Conservation (phyloP, 345 rosid species). For the Dimocarpus longan region DNA sequence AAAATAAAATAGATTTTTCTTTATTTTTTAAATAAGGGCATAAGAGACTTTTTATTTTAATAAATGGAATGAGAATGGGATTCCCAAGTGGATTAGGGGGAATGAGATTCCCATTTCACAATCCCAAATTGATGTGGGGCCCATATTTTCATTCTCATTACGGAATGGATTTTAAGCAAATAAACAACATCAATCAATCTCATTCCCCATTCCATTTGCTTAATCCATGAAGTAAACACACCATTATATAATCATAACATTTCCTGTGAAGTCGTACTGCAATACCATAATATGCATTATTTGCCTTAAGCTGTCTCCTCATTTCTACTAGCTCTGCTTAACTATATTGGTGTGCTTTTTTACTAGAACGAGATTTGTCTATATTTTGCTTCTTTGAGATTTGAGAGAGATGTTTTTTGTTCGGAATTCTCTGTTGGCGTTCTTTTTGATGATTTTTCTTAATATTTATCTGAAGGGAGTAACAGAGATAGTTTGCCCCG, state of each 20-base stretch:
- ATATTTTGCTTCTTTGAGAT: not conserved
- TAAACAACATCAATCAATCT: too few relatives aligned
- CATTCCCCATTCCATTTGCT: too few relatives aligned
- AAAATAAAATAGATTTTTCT: too few relatives aligned
- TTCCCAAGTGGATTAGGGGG: too few relatives aligned
- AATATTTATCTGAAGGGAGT: not conserved
- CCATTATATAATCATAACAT: not conserved
- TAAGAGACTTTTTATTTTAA: too few relatives aligned
- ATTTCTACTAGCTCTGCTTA: not conserved
- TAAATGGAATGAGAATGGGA: too few relatives aligned
- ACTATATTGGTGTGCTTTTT: not conserved
- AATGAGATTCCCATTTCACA: too few relatives aligned
- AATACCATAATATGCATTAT: not conserved
- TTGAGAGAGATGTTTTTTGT: not conserved
- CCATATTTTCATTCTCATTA: too few relatives aligned
- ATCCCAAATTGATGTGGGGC: too few relatives aligned
- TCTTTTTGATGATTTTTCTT: not conserved
- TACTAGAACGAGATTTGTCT: not conserved
- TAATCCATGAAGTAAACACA: too few relatives aligned
- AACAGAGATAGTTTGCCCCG: not conserved
- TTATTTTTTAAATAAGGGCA: too few relatives aligned
- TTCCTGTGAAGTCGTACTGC: not conserved
- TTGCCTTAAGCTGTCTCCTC: not conserved
- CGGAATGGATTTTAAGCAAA: too few relatives aligned
- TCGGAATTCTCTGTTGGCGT: not conserved